Conservation (phyloP, 768 basidiomycete genomes). For the Holtermanniella nyarrowii region DNA sequence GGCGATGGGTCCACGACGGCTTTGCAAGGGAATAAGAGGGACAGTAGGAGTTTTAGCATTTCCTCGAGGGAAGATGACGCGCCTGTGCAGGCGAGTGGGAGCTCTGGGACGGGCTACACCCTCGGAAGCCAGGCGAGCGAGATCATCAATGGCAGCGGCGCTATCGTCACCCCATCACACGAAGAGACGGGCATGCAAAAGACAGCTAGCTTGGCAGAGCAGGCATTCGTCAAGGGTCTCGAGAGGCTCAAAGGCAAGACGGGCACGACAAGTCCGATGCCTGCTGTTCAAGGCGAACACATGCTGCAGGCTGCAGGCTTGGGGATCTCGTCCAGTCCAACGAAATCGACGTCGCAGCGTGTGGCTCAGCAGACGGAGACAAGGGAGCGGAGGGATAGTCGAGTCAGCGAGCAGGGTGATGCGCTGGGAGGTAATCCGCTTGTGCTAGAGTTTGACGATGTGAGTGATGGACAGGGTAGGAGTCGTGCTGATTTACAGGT, state of each 20-base stretch:
- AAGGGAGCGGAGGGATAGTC: conserved; percentile 17
- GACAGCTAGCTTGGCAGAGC: conserved; percentile 33
- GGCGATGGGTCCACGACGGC: no score
- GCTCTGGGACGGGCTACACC: neutral
- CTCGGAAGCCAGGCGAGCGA: neutral
- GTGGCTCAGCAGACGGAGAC: conserved; percentile 2
- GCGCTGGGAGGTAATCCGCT: neutral
- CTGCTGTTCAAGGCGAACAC: neutral
- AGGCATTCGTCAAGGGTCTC: conserved; percentile 40
- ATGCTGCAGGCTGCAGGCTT: neutral
- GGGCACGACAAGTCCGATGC: conserved; percentile 4
- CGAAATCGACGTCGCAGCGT: conserved; percentile 10
- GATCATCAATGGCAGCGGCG: neutral
- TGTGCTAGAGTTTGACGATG: conserved; percentile 26
- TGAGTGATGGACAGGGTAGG: conserved; percentile 2
- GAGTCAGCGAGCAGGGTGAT: conserved; percentile 23
- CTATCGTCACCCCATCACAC: neutral
- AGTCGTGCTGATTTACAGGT: conserved; percentile 2
- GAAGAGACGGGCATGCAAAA: neutral
- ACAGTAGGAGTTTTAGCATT: neutral
- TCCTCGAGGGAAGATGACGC: neutral
- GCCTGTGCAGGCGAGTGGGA: neutral
- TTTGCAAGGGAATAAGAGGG: neutral
- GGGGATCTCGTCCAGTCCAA: neutral
- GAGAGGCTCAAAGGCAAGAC: conserved; percentile 39